These are phyloP conservation scores for Euphorbia schlechtendalii DNA, from an alignment of 441 rosid genomes.

Conservation along the genomic window DNA sequence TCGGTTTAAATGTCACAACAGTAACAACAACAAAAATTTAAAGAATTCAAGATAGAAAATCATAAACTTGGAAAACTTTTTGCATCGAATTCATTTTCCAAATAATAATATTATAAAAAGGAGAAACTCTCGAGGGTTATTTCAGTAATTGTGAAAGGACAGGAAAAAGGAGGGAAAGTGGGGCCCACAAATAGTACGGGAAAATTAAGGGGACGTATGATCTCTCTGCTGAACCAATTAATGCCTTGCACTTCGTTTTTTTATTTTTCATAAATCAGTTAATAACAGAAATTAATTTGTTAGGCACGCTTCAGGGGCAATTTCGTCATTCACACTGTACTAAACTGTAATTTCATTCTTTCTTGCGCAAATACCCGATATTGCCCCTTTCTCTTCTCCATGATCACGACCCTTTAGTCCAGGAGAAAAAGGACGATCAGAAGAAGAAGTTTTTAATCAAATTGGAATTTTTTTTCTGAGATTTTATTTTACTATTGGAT, in stretches of 20 bases:
- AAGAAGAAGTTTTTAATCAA: conserved; percentile 20
- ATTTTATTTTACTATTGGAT: conserved; percentile 28
- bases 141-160: background rate
- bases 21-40: too few relatives aligned
- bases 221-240: background rate
- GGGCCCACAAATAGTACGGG: conserved; percentile 1
- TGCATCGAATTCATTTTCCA: too few relatives aligned
- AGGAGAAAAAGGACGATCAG: conserved; percentile 5
- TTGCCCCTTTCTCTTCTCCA: conserved; percentile 9
- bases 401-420: conserved; percentile 17
- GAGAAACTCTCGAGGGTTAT: background rate
- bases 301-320: conserved; percentile 4
- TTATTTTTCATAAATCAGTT: conserved; percentile 6
- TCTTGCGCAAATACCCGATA: conserved; percentile 34
- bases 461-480: conserved; percentile 33
- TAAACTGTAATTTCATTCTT: background rate
- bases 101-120: background rate
- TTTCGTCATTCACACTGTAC: background rate
- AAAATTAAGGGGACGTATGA: background rate
- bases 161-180: background rate
- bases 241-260: background rate
- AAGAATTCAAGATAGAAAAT: too few relatives aligned
- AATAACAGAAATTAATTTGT: background rate
- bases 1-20: too few relatives aligned
- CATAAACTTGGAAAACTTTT: too few relatives aligned